Conservation (phyloP, 2,329 filamentous ascomycete genomes). For the Rutstroemia sp. region DNA sequence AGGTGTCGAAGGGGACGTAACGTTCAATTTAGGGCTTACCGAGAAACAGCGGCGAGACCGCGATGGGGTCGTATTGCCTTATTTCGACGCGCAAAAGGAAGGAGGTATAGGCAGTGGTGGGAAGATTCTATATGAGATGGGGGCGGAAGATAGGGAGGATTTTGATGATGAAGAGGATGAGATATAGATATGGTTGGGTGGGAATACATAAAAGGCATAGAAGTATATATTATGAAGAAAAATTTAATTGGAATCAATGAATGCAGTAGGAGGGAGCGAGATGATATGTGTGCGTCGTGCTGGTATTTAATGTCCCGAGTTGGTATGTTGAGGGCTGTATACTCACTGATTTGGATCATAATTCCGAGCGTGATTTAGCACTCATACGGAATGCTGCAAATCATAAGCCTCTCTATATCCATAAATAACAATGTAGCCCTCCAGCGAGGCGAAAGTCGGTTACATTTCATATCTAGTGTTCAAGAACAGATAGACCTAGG, state of each 20-base stretch:
- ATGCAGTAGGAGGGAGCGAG: too few relatives aligned
- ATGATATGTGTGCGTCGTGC: too few relatives aligned
- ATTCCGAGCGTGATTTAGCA: too few relatives aligned
- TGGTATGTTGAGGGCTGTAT: too few relatives aligned
- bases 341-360: too few relatives aligned
- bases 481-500: too few relatives aligned
- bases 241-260: background rate
- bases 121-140: slow-evolving; percentile 94
- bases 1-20: slow-evolving; percentile 54
- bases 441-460: too few relatives aligned
- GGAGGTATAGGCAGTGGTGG: slow-evolving; percentile 77
- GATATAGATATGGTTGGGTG: slow-evolving; percentile 14
- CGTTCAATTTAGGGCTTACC: slow-evolving; percentile 80
- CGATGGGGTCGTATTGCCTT: slow-evolving; percentile 85
- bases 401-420: too few relatives aligned
- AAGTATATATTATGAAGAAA: background rate
- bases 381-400: too few relatives aligned
- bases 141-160: slow-evolving; percentile 91
- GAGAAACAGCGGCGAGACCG: slow-evolving; percentile 83
- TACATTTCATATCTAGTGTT: too few relatives aligned
- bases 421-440: too few relatives aligned
- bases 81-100: slow-evolving; percentile 90
- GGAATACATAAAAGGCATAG: background rate
- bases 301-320: too few relatives aligned
- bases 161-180: slow-evolving; percentile 80